Base-by-base conservation (phyloP, 1,284 basidiomycete species). In the Boletellus dicymbophilus region DNA sequence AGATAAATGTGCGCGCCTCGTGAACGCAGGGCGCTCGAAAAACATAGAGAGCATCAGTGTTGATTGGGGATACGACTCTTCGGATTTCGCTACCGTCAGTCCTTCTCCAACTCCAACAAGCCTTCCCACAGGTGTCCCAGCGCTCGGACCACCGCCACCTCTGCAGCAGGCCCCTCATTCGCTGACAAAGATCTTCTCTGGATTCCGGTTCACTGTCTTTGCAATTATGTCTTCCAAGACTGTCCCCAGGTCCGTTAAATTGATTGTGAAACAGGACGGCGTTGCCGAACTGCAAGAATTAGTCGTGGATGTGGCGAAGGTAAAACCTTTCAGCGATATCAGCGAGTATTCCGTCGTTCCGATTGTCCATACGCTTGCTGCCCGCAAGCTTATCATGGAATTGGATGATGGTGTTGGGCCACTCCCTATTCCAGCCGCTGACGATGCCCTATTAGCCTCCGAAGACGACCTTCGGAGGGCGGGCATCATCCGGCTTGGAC, bases 311-410 rank as follows among this genome's bases (percentile, higher is more conserved):
- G 70, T 84, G 18, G 59, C 55, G 8, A 65, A 56, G 10, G 69
- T 77, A 31, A 69, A 72, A 44, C 65, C 76, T 1, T 65, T 64
- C 18, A 51, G 44, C 21, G 59, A 66, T 30, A 53, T 51, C 15
- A 58, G 65, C 34, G 39, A 51, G 1, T n/a, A 56, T 26, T 59
- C 63, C 6, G 51, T 58, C 5, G 44, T 73, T 12, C 72, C 75
- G 1, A 62, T 78, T 21, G 61, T 84, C 10, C 83, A 85, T 54
- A 73, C 75, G 1, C 65, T 84, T n/a, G 76, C 78, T 3, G 82
- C 80, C 1, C 74, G 75, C 51, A 68, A 66, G 20, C 67, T 84
- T 28, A 75, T 82, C 18, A 74, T 74, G 55, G 78, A 76, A 37
- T 63, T 80, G 33, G 66, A 72, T 34, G 70, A 69, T 18, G 51